Percentiles rank a stretch among this genome's conserved stretches.
Conservation (phyloP, 2,329 filamentous ascomycete species). For the Colletotrichum chlorophyti region DNA sequence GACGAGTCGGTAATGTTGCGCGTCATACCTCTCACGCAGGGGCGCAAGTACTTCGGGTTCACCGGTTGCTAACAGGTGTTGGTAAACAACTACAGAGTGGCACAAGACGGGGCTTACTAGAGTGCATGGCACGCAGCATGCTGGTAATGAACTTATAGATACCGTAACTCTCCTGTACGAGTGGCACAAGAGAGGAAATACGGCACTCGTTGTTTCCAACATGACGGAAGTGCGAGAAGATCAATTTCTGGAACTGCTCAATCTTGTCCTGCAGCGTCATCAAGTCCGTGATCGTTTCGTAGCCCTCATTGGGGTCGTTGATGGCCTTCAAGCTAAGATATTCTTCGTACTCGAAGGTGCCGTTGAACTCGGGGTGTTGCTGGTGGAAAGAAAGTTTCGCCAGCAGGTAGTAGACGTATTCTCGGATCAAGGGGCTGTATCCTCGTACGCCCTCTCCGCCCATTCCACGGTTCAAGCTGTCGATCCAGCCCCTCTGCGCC, state of each 20-base stretch:
- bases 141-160: conserved; percentile 99
- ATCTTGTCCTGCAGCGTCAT: conserved; percentile 99
- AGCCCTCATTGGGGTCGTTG: conserved; percentile 98
- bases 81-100: background rate
- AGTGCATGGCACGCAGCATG: conserved; percentile 98
- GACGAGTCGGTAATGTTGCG: conserved; percentile 94
- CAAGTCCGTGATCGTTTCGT: conserved; percentile 94
- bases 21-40: conserved; percentile 86
- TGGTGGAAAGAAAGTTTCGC: conserved; percentile 97
- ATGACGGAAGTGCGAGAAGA: conserved; percentile 94
- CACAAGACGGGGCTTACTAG: conserved; percentile 63
- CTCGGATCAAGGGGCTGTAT: conserved; percentile 90
- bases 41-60: conserved; percentile 93
- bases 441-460: conserved; percentile 84
- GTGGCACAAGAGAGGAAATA: conserved; percentile 89
- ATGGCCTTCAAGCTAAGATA: conserved; percentile 98
- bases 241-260: conserved; percentile 96
- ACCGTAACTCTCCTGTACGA: conserved; percentile 97
- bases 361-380: conserved; percentile 97
- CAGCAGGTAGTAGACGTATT: conserved; percentile 95
- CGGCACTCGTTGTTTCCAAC: conserved; percentile 95
- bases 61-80: conserved; percentile 72
- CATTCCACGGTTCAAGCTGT: conserved; percentile 86
- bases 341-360: conserved; percentile 98
- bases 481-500: conserved; percentile 87